These are phyloP conservation scores for Phallus indusiatus DNA, from an alignment of 768 basidiomycete species.

Conservation along the genomic window DNA sequence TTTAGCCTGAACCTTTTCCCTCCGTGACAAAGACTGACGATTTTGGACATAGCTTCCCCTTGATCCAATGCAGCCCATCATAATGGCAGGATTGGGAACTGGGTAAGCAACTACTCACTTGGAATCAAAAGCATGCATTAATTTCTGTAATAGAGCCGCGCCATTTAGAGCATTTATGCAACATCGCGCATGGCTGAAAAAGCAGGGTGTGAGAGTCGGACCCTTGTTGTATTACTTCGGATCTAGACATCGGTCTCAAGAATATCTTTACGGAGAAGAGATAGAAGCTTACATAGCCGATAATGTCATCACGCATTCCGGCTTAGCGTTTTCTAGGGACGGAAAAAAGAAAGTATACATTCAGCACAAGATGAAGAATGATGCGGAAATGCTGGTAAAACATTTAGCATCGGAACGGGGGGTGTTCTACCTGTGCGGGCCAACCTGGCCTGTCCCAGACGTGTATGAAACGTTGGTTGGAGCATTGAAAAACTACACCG, in stretches of 20 bases:
- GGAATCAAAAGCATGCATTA: neutral
- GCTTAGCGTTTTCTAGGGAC: slow-evolving; percentile 95
- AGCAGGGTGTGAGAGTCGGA: slow-evolving; percentile 73
- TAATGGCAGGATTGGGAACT: slow-evolving; percentile 98
- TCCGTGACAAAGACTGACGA: neutral
- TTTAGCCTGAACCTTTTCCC: neutral
- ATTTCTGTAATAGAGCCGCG: slow-evolving; percentile 43
- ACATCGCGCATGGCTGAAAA: slow-evolving; percentile 75
- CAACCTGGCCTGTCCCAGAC: slow-evolving; percentile 99
- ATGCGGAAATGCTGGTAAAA: slow-evolving; percentile 64
- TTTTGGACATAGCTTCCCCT: slow-evolving; percentile 58
- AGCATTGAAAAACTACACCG: slow-evolving; percentile 65
- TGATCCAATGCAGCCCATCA: slow-evolving; percentile 76
- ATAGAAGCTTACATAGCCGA: slow-evolving; percentile 89
- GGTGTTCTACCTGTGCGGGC: slow-evolving; percentile 94
- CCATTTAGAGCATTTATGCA: slow-evolving; percentile 99
- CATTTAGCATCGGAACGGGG: slow-evolving; percentile 68
- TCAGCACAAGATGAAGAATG: slow-evolving; percentile 95
- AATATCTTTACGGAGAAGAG: slow-evolving; percentile 95
- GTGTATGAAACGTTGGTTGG: slow-evolving; percentile 88
- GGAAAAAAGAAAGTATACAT: slow-evolving; percentile 92
- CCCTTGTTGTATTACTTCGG: slow-evolving; percentile 99
- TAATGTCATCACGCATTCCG: slow-evolving; percentile 78
- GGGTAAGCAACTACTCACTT: slow-evolving; percentile 31
- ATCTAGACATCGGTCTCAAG: slow-evolving; percentile 87